Base-by-base conservation (phyloP, 805 yeast species). In the Sugiyamaella boreocaroliniensis region DNA sequence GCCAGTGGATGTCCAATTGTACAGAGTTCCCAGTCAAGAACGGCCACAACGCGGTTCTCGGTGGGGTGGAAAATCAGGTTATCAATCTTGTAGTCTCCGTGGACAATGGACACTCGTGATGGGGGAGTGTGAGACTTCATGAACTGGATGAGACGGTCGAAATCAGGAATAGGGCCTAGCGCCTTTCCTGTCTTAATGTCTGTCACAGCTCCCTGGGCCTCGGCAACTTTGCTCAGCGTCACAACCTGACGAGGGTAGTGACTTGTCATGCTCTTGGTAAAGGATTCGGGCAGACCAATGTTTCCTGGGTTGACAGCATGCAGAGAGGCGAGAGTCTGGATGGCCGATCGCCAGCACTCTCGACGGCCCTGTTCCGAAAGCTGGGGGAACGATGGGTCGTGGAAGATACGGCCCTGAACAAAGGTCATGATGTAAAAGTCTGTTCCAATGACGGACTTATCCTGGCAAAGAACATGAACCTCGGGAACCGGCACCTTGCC, bases 1-100 rank as follows among this genome's bases (percentile, higher is more conserved):
- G 82, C 81, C 45, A 81, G 63, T 0, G 86, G 86, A 58, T 81
- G 83, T 0, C 86, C 86, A 53, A 78, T 69, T 0, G 86, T 81
- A 56, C 84, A 79, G 41, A 81, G 66, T 61, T 81, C 86, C 86
- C 86, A 81, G 61, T 81, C 86, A 43, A 81, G 68, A 2, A 81
- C 77, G 0, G 85, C 84, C 47, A 76, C 66, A 2, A 81, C 79
- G 44, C 64, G 63, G 18, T 75, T 74, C 45, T 73, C 71, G 0
- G 73, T 74, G 57, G 80, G 81, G 65, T 83, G 76, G 68, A 77
- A 77, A 34, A 85, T 75, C 48, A 85, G 71, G 68, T 85, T 74
- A 72, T 85, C 84, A 61, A 78, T 72, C 69, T 82, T 78, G 74
- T 77, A 76, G 69, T 82, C 82, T 44, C 90, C 86, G 58, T 81